Base-by-base conservation (phyloP, 139 green algal species). In the Edaphochlamys debaryana region DNA sequence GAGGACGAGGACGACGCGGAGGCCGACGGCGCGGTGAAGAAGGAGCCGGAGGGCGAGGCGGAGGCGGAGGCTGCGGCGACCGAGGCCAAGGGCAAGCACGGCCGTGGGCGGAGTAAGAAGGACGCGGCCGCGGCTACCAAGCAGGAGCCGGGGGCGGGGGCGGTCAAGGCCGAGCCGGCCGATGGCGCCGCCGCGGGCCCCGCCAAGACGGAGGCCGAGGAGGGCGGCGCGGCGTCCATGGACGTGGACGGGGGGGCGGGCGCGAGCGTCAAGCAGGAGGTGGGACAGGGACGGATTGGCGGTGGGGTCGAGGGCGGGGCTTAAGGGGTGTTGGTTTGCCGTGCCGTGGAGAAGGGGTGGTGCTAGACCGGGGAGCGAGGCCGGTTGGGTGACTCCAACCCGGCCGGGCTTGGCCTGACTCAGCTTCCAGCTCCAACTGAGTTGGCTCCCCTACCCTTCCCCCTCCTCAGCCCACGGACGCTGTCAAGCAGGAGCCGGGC, bases 121-220 rank as follows among this genome's bases (percentile, higher is more conserved):
- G 15, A 22, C 27, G 58, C 40, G 40, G 74, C n/a, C 3, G 25
- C 15, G n/a, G 74, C 23, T 25, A 56, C 42, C 2, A 66, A 52
- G n/a, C 67, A 45, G 54, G 69, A 62, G 63, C 41, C n/a, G 48
- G 62, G 36, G 32, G 60, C 36, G 40, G 38, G n/a, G 54, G 29
- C 2, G 41, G 50, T 17, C n/a, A 36, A 42, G 27, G 54, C 4
- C 23, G 66, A 60, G 22, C 63, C 2, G 64, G 78, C 2, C 54
- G 58, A 0, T 5, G 58, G 56, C n/a, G n/a, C n/a, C n/a, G n/a
- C n/a, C n/a, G n/a, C n/a, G n/a, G n/a, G n/a, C n/a, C n/a, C n/a
- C n/a, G n/a, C n/a, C n/a, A n/a, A n/a, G 69, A 45, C 13, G 52
- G 37, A 85, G 34, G 75, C 86, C 15, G 85, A 88, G 36, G 67